Base-by-base conservation (phyloP, 352 stramenopile species). In the Pythium rishiriense region DNA sequence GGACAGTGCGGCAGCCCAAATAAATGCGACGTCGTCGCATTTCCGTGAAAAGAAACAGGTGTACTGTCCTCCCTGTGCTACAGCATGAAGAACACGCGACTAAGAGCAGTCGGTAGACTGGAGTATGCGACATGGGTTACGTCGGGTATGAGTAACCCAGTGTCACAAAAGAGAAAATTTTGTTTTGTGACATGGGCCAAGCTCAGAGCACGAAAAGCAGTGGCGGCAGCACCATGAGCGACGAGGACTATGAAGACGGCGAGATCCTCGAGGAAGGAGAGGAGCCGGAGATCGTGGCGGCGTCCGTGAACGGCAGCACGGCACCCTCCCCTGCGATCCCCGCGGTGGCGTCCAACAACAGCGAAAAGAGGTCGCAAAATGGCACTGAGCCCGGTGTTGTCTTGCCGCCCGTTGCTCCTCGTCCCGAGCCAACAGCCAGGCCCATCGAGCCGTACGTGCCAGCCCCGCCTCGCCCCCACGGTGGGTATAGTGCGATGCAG, bases 201-300 rank as follows among this genome's bases (percentile, higher is more conserved):
- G 21, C 22, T 46, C 14, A 43, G 31, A 33, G 19, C 31, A 10
- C 15, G 22, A 29, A 33, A 42, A 35, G 10, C 26, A 28, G 31
- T 63, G 28, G 56, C 7, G 24, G 28, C 41, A 47, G 14, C 59
- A 0, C n/a, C 6, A 72, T 63, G 65, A 42, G 42, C 29, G 72
- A 80, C 33, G 64, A 67, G 29, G 77, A 87, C 49, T 87, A 80
- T 61, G 82, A 91, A 75, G 82, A 91, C 33, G 82, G 82, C 55
- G 82, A 91, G 70, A 87, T 91, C 57, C 63, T 87, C 21, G 80
- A 91, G 65, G 82, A 88, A 59, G 80, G 78, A 56, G 72, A 87
- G 48, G 79, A 85, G 58, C 50, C 61, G 19, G 57, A 74, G 57
- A 51, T 57, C 26, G 14, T 41, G 2, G 6, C 63, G 9, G 28